Evolutionary conservation across 2,329 filamentous ascomycete genomes (phyloP).

Genomic region (Ceratocystis alfenasii): DNA sequence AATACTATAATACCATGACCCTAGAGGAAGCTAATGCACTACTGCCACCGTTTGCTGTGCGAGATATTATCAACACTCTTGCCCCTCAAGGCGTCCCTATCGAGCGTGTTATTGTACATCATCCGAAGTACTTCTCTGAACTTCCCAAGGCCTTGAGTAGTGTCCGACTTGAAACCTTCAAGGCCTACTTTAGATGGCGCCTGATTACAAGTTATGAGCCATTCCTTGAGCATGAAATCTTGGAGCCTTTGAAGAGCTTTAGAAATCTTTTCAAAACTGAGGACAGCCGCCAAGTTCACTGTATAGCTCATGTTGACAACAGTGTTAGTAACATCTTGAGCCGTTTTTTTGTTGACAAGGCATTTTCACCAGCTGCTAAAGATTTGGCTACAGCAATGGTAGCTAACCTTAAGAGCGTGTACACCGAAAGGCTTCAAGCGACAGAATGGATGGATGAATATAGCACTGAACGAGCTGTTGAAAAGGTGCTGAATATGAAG

Average conservation of each 20-base stretch:
- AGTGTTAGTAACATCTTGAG: conserved; percentile 56
- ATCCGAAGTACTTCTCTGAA: conserved; percentile 48
- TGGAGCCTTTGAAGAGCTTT: conserved; percentile 50
- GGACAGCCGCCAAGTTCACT: conserved; percentile 43
- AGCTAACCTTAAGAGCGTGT: conserved; percentile 56
- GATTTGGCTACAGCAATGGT: conserved; percentile 58
- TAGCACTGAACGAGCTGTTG: conserved; percentile 46
- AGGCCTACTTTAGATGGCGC: conserved; percentile 55
- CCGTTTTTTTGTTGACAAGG: conserved; percentile 57
- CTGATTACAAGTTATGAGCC: conserved; percentile 41
- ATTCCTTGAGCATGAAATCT: conserved; percentile 47
- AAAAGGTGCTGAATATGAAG: conserved; percentile 54
- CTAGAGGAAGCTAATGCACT: conserved; percentile 44
- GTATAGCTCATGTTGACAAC: conserved; percentile 45
- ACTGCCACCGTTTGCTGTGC: conserved; percentile 44
- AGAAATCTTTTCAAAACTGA: conserved; percentile 40
- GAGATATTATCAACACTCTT: conserved; percentile 40
- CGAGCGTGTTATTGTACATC: conserved; percentile 45
- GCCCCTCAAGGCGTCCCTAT: conserved; percentile 27
- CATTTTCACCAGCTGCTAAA: conserved; percentile 56
- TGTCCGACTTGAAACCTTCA: conserved; percentile 43
- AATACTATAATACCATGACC: conserved; percentile 47
- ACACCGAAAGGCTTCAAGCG: conserved; percentile 45
- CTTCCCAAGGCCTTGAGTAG: conserved; percentile 44
- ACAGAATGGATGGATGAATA: conserved; percentile 54